Base-by-base conservation (phyloP, 768 basidiomycete species). In the Russula ochroleuca region DNA sequence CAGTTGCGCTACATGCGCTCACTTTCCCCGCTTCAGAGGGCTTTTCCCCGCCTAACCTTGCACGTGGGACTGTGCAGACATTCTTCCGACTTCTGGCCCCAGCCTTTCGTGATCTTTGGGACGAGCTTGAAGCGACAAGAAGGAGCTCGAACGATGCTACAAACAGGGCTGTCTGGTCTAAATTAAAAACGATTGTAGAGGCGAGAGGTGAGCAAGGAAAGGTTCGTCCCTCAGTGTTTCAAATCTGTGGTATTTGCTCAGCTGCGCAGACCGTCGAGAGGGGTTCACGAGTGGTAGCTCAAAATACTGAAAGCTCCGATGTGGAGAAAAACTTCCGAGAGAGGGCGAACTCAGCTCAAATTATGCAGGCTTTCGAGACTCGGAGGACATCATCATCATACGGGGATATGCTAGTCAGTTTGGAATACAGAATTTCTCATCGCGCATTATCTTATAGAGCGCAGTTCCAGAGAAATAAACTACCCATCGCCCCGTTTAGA, bases 401-500 rank as follows among this genome's bases (percentile, higher is more conserved):
- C 74, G 88, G 92, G 73, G 84, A 86, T 59, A 98, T 98, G 92
- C 83, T 95, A 59, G 92, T 94, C 61, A 69, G 87, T 81, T 25
- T 31, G 45, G 17, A 35, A n/a, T 58, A 21, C 41, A 23, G 37
- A 62, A 47, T 37, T 8, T 23, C 37, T 17, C 31, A 23, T 62
- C 13, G 21, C 28, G 7, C 28, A 52, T 19, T 59, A 48, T 68
- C 33, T 66, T 45, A 51, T 43, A 58, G 40, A 45, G 21, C 52
- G 28, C 68, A 95, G 94, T 68, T 70, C 21, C 87, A 92, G 71
- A 85, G 97, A 41, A 85, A 88, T 57, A 78, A 73, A 13, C 78
- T 99, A 3, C 96, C 96, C 0, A 98, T 99, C 69, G 92, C 94
- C 11, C 77, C 80, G 33, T 93, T 92, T 75, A 83, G 93, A 38